Base-by-base conservation (phyloP, 768 basidiomycete genomes). In the Pleurotus platypus region DNA sequence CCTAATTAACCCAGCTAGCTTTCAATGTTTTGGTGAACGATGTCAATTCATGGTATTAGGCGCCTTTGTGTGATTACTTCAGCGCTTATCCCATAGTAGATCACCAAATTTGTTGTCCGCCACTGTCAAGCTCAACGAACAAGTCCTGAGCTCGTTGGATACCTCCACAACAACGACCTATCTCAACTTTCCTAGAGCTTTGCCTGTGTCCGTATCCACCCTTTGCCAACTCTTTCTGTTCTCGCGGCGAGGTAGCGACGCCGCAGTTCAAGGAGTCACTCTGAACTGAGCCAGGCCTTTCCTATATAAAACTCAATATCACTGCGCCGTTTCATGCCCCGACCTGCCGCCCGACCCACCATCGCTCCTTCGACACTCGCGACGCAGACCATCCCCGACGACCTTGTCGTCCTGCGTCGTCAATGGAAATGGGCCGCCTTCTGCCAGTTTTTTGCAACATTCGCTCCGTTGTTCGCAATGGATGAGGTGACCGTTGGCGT, bases 351-450 rank as follows among this genome's bases (percentile, higher is more conserved):
- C 22, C 51, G 51, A n/a, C 64, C 62, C 40, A 45, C 45, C 43
- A 58, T 22, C 49, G 37, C 24, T 27, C 42, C 30, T 53, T 49
- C 18, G 22, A 43, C 5, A 16, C 58, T 3, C 27, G 40, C 22
- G 35, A 38, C 2, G 40, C 49, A 24, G 59, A 60, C 59, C 37
- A 47, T 56, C 20, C 38, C 67, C 43, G 68, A 76, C 43, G 75
- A 83, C 63, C 68, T 88, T 53, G 59, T 67, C 46, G 66, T 74
- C 26, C 85, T 97, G 51, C 80, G 94, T 56, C 84, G 76, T 57
- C 83, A 92, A 61, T 95, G 92, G 92, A 87, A 90, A 78, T 96
- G 92, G 92, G 94, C 94, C 4, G 89, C 88, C 22, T 89, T 94
- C 71, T 82, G 83, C 71, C 92, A 95, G 69, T 95, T 96, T 79